A percentile compares a stretch with the other conserved stretches of the same genome.
These are phyloP conservation scores for Talaromyces pinophilus DNA, from an alignment of 2,329 filamentous ascomycete genomes.

Conservation along the genomic window DNA sequence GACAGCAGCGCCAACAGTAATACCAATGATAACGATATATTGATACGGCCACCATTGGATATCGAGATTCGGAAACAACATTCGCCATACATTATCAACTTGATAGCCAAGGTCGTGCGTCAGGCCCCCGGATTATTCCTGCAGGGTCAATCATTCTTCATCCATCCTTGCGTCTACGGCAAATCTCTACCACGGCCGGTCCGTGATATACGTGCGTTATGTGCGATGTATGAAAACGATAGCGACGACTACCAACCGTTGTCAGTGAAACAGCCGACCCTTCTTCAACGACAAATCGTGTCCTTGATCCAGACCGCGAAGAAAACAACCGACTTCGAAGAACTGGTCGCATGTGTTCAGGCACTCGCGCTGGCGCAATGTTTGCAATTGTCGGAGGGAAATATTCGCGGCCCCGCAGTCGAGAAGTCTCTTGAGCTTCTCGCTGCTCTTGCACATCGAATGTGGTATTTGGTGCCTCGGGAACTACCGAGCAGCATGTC, in stretches of 20 bases:
- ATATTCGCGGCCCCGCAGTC: conserved; percentile 21
- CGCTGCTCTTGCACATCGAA: conserved; percentile 24
- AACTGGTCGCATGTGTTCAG: conserved; percentile 31
- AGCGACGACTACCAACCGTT: conserved; percentile 20
- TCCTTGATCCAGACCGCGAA: conserved; percentile 24
- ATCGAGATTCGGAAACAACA: conserved; percentile 32
- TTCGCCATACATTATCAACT: conserved; percentile 26
- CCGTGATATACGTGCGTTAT: conserved; percentile 27
- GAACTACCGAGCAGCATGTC: conserved; percentile 30
- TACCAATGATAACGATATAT: conserved; percentile 15
- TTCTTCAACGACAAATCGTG: conserved; percentile 23
- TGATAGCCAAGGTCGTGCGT: conserved; percentile 28
- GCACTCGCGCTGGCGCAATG: conserved; percentile 32
- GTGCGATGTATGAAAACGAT: conserved; percentile 25
- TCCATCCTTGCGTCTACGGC: conserved; percentile 30
- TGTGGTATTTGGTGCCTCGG: conserved; percentile 32
- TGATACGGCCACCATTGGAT: conserved; percentile 20
- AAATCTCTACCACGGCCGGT: conserved; percentile 23
- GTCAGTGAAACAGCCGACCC: conserved; percentile 16
- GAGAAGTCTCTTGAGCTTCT: conserved; percentile 28
- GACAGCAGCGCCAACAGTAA: conserved; percentile 1
- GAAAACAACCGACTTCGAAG: conserved; percentile 27
- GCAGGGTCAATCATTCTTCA: conserved; percentile 29
- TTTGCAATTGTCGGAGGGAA: conserved; percentile 27
- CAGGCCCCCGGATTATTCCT: conserved; percentile 27